Evolutionary conservation across 106 monocot genomes (phyloP).

Genomic region (Dendrobium catenatum): DNA sequence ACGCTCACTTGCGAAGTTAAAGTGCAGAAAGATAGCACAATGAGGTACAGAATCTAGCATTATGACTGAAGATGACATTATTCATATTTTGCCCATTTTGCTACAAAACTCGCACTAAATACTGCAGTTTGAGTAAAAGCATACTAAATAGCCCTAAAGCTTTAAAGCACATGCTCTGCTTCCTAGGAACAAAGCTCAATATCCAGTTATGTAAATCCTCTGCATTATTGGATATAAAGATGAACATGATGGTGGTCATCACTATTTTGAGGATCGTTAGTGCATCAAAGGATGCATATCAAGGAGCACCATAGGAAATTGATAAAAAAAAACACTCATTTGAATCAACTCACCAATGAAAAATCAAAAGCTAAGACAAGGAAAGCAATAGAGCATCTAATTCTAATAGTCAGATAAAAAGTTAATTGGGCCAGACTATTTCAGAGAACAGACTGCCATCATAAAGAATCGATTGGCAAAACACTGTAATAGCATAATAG

Average conservation of each 20-base stretch:
- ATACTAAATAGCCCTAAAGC: not conserved
- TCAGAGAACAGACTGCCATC: not conserved
- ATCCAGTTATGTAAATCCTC: not conserved
- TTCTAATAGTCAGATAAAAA: not conserved
- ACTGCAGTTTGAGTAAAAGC: not conserved
- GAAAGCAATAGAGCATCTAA: not conserved
- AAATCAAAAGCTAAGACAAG: not conserved
- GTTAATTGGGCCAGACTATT: not conserved
- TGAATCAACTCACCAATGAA: not conserved
- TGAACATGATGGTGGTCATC: not conserved
- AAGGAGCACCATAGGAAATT: not conserved
- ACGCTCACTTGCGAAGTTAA: not conserved
- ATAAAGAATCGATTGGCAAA: not conserved
- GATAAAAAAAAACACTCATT: not conserved
- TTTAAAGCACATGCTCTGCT: not conserved
- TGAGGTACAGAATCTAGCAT: not conserved
- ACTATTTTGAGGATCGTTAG: not conserved
- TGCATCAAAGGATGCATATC: not conserved
- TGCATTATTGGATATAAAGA: not conserved
- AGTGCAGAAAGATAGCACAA: not conserved
- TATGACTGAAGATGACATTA: not conserved
- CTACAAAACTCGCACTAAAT: not conserved
- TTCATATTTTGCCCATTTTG: not conserved
- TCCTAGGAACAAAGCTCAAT: not conserved
- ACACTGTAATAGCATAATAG: not conserved